Base-by-base conservation (phyloP, 495 filamentous ascomycete genomes). In the Trichoderma orchidacearum region DNA sequence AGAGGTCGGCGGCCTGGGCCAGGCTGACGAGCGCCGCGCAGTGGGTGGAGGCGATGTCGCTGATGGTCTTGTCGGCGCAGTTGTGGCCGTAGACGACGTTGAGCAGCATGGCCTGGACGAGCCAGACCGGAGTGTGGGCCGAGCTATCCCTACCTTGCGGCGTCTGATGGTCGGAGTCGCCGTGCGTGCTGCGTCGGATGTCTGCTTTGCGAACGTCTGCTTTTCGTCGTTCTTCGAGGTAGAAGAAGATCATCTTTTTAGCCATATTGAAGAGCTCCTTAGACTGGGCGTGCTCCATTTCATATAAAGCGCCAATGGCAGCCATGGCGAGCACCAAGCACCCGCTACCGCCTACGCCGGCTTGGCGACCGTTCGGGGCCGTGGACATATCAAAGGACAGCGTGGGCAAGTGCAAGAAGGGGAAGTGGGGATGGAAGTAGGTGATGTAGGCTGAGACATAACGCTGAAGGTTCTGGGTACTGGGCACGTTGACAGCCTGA, bases 61-160 rank as follows among this genome's bases (percentile, higher is more conserved):
- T 88, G 13, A 89, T 85, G 31, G 78, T 82, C 70, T 92, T 93
- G 64, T 98, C 92, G 27, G 88, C 94, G 66, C 89, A 96, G 60
- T 95, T 90, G 62, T 97, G 89, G 9, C 94, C 94, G 62, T 95
- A 98, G 11, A 97, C 86, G 31, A 97, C 87, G 69, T 95, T 96
- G 36, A 98, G 77, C 29, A 98, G 78, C 93, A 98, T 96, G 1
- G 93, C 91, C 64, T 98, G 93, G n/a, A 98, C 89, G 28, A 98
- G 78, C 93, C 93, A 96, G 52, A 96, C 76, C 2, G 93, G 93
- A 12, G 90, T 96, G 61, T 93, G 86, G 41, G 84, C 75, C 1
- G 84, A 77, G 61, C 79, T 80, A 57, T 92, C 86, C 41, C 41
- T 48, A 48, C 41, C 41, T 48, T 48, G 18, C 5, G 41, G 12